Evolutionary conservation across 176 grass and related monocot species (phyloP).

Genomic region (Phyllostachys edulis): DNA sequence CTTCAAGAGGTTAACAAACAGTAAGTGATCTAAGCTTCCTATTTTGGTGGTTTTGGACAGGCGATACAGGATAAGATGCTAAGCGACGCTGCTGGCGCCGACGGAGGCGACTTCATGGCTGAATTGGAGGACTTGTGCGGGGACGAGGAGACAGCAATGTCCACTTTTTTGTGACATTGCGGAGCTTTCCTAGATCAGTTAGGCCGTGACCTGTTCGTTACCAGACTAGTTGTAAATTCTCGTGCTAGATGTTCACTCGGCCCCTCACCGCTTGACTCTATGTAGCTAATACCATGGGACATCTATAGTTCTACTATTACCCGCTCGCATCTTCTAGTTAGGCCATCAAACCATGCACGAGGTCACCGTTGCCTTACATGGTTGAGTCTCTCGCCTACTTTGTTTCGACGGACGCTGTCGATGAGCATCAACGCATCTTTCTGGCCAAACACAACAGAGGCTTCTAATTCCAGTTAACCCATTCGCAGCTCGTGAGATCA

Average conservation of each 20-base stretch:
- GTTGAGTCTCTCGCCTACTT: not conserved
- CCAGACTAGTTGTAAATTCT: conserved; percentile 60
- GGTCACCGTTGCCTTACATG: not conserved
- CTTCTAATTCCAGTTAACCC: not conserved
- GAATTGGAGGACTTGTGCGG: conserved; percentile 63
- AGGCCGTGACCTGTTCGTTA: conserved; percentile 47
- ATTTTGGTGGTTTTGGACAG: conserved; percentile 45
- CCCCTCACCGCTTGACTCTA: conserved; percentile 13
- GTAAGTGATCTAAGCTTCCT: not conserved
- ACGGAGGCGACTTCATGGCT: conserved; percentile 64
- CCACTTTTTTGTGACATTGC: conserved; percentile 52
- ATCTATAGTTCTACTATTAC: not conserved
- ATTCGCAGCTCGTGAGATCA: too few species aligned
- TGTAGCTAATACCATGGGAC: conserved; percentile 45
- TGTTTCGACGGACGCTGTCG: not conserved
- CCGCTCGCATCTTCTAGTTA: not conserved
- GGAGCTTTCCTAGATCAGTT: conserved; percentile 44
- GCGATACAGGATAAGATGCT: conserved; percentile 51
- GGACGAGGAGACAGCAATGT: conserved; percentile 44
- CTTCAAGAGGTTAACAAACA: not conserved
- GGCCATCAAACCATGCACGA: not conserved
- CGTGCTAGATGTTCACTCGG: conserved; percentile 29
- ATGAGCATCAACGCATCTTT: not conserved
- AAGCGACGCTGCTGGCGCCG: conserved; percentile 36
- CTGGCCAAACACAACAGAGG: not conserved